These are phyloP conservation scores for Mortierella polycephala DNA, from an alignment of 371 early-diverging fungal genomes.

Conservation along the genomic window DNA sequence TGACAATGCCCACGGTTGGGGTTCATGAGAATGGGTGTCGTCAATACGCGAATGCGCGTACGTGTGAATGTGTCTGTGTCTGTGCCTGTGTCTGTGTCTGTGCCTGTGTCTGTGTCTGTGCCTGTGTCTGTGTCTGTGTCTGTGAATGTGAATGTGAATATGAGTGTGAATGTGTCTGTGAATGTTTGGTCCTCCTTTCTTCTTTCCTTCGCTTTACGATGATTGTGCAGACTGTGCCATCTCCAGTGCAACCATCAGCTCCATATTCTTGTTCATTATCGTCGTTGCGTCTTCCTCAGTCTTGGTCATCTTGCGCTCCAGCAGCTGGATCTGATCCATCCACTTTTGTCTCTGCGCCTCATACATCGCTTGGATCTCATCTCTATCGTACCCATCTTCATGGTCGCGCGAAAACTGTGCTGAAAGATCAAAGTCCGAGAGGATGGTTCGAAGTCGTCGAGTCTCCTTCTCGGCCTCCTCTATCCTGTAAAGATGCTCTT, in stretches of 20 bases:
- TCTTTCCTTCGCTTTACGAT: neutral
- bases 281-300: slow-evolving; percentile 25
- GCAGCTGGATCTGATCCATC: slow-evolving; percentile 15
- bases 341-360: slow-evolving; percentile 24
- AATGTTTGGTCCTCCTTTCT: too few species aligned
- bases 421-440: slow-evolving; percentile 28
- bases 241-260: slow-evolving; percentile 45
- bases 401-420: slow-evolving; percentile 6
- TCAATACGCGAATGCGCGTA: too few species aligned
- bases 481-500: slow-evolving; percentile 20
- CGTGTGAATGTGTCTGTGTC: too few species aligned
- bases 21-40: too few species aligned
- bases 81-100: too few species aligned
- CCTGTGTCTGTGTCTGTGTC: too few species aligned
- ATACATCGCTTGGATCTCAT: neutral
- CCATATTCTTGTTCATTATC: slow-evolving; percentile 45
- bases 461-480: slow-evolving; percentile 28
- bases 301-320: slow-evolving; percentile 45
- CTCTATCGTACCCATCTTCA: neutral
- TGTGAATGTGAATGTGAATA: neutral
- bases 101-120: too few species aligned
- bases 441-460: slow-evolving; percentile 20
- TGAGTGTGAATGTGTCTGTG: neutral
- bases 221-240: slow-evolving; percentile 18
- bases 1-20: too few species aligned